Evolutionary conservation across 2,329 filamentous ascomycete genomes (phyloP).

Genomic region (Myriosclerotinia curreyana): DNA sequence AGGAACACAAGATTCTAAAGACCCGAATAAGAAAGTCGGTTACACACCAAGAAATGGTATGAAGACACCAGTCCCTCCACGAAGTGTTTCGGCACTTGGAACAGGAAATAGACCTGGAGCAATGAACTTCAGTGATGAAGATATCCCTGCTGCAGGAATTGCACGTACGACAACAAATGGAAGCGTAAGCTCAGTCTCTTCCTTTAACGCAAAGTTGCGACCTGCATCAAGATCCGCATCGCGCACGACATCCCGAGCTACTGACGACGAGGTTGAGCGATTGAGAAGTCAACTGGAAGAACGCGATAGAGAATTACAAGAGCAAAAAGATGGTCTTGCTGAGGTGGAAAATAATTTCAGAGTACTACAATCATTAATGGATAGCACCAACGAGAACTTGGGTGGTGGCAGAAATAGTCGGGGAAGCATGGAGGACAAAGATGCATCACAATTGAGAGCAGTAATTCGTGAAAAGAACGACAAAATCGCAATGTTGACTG

Average conservation of each 20-base stretch:
- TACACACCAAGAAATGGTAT: slow-evolving; percentile 48
- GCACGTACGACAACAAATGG: slow-evolving; percentile 51
- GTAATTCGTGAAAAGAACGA: slow-evolving; percentile 93
- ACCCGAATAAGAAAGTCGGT: slow-evolving; percentile 55
- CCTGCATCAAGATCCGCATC: slow-evolving; percentile 42
- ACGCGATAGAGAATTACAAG: slow-evolving; percentile 80
- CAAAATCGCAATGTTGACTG: slow-evolving; percentile 86
- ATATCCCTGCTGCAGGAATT: slow-evolving; percentile 52
- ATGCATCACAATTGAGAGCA: slow-evolving; percentile 73
- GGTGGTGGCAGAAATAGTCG: slow-evolving; percentile 46
- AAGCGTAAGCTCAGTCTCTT: slow-evolving; percentile 53
- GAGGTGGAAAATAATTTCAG: slow-evolving; percentile 88
- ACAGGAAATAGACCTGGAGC: slow-evolving; percentile 38
- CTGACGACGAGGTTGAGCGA: slow-evolving; percentile 71
- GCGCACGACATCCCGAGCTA: slow-evolving; percentile 42
- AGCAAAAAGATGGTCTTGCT: slow-evolving; percentile 68
- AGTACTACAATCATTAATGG: slow-evolving; percentile 76
- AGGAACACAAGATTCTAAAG: slow-evolving; percentile 51
- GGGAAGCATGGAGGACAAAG: slow-evolving; percentile 62
- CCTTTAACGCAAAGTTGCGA: slow-evolving; percentile 52
- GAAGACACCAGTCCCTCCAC: slow-evolving; percentile 50
- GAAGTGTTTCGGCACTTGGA: slow-evolving; percentile 60
- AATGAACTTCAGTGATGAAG: slow-evolving; percentile 54
- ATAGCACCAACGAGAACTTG: slow-evolving; percentile 45
- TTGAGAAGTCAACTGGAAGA: slow-evolving; percentile 75